phyloP scores from a whole-genome alignment of 805 yeast genomes.

The Candida schatavii region DNA sequence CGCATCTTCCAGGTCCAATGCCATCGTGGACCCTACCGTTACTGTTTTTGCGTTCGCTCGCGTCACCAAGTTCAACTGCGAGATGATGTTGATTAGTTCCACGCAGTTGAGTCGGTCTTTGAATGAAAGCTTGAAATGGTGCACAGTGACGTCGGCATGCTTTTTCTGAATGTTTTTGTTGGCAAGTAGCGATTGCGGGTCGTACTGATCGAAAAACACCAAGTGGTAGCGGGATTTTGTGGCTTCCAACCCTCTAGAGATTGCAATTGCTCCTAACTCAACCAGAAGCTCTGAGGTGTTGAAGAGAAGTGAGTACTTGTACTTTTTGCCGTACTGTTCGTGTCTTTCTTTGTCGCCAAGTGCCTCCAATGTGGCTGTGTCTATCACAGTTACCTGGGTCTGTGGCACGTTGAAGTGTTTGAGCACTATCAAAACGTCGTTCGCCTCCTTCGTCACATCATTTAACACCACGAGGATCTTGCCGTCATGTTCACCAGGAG shows the following conservation, averaged over 20 bases:
- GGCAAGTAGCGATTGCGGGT: constrained; percentile 10
- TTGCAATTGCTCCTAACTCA: constrained; percentile 18
- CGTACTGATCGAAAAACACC: constrained; percentile 17
- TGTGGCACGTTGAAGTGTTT: constrained; percentile 22
- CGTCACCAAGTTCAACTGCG: constrained; percentile 8
- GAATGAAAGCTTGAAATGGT: constrained; percentile 17
- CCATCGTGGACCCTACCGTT: neutral
- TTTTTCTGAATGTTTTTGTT: constrained; percentile 4
- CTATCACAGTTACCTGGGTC: constrained; percentile 13
- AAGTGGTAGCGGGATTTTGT: constrained; percentile 24
- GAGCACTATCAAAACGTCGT: constrained; percentile 35
- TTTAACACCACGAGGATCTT: constrained; percentile 28
- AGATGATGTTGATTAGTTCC: constrained; percentile 17
- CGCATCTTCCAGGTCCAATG: neutral
- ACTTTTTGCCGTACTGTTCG: constrained; percentile 13
- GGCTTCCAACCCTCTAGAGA: constrained; percentile 26
- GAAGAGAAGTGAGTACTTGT: constrained; percentile 22
- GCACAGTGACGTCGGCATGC: constrained; percentile 15
- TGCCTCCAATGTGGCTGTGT: constrained; percentile 2
- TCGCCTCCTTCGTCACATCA: constrained; percentile 27
- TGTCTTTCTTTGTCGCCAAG: constrained; percentile 5
- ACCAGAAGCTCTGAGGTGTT: constrained; percentile 13
- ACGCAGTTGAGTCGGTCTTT: constrained; percentile 17
- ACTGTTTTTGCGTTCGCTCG: neutral
- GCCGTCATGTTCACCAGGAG: neutral